Percentiles rank a stretch among this genome's conserved stretches.
Conservation (phyloP, 495 filamentous ascomycete genomes). For the Sabuloglossum arenarium region DNA sequence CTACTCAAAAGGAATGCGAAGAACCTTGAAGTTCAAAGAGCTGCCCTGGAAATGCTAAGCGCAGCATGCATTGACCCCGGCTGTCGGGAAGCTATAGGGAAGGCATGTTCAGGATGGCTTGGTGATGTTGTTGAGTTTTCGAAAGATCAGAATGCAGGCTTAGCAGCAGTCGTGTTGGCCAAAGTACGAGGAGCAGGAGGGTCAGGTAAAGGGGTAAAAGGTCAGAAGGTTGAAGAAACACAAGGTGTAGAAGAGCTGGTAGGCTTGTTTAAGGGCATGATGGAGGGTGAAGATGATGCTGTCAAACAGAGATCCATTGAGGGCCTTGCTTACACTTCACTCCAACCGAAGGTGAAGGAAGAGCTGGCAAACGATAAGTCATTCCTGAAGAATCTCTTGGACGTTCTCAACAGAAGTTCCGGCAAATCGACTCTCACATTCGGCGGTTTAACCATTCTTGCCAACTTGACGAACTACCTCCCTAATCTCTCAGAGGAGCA, state of each 20-base stretch:
- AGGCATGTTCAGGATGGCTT: conserved; percentile 66
- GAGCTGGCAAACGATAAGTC: conserved; percentile 40
- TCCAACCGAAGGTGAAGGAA: conserved; percentile 68
- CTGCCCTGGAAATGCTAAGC: conserved; percentile 70
- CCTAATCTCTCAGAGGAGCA: conserved; percentile 75
- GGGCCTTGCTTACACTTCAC: conserved; percentile 77
- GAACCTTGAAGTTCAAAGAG: conserved; percentile 56
- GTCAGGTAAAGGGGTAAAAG: conserved; percentile 14
- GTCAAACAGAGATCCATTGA: conserved; percentile 53
- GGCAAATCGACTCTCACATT: conserved; percentile 54
- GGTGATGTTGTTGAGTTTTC: conserved; percentile 53
- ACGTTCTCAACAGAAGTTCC: conserved; percentile 34
- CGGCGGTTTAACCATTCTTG: conserved; percentile 62
- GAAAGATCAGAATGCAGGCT: conserved; percentile 36
- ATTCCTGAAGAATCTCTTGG: conserved; percentile 47
- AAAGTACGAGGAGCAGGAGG: conserved; percentile 40
- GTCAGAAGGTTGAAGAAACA: conserved; percentile 22
- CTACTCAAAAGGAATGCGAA: conserved; percentile 54
- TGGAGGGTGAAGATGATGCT: conserved; percentile 37
- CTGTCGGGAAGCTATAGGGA: conserved; percentile 60
- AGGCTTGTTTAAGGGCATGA: conserved; percentile 54
- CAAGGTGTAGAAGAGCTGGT: conserved; percentile 52
- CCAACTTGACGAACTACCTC: conserved; percentile 64
- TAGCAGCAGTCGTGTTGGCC: conserved; percentile 73
- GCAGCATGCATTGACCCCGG: conserved; percentile 64